Base-by-base conservation (phyloP, 2,329 filamentous ascomycete genomes). In the Tolypocladium amazonense region DNA sequence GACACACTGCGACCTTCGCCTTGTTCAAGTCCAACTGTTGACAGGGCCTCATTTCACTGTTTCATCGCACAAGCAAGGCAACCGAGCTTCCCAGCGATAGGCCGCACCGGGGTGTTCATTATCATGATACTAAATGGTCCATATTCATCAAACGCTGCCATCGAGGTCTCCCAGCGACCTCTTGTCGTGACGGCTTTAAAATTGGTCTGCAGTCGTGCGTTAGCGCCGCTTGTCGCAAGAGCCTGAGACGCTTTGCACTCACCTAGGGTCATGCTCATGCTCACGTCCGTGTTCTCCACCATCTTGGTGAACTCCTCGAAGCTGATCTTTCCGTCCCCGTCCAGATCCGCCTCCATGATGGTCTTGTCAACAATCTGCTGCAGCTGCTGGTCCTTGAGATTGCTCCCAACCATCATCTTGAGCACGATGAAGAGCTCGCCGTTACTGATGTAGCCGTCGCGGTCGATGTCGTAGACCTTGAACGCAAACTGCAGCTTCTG, bases 341-440 rank as follows among this genome's bases (percentile, higher is more conserved):
- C 94, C 67, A 92, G 82, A 76, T 99, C 94, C 56, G 94, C 94
- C 79, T 99, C 94, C 94, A 97, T 97, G 74, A 99, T 97, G 62
- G 94, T 99, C 86, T 99, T 99, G 80, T 99, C 94, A 67, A 99
- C 94, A 73, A 99, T 99, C 85, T 93, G 94, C 79, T 99, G 94
- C 73, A 99, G 79, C 79, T 99, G 94, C 77, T 97, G 91, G 75
- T 99, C 94, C 82, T 99, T 99, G 71, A 99, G 79, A 76, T 99
- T 99, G 79, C 90, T 97, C 62, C 94, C 94, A 57, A 99, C 94
- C 94, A 99, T 99, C 94, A 99, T 99, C 88, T 99, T 99, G 70
- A 99, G 83, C 71, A 99, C 94, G 70, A 99, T 97, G 76, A 97
- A 99, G 57, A 99, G 84, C 80, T 99, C 94, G 69, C 94, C 94